Percentiles rank a stretch among this genome's conserved stretches.
Conservation (phyloP, 2,329 filamentous ascomycete genomes). For the Phyllosticta citribraziliensis region DNA sequence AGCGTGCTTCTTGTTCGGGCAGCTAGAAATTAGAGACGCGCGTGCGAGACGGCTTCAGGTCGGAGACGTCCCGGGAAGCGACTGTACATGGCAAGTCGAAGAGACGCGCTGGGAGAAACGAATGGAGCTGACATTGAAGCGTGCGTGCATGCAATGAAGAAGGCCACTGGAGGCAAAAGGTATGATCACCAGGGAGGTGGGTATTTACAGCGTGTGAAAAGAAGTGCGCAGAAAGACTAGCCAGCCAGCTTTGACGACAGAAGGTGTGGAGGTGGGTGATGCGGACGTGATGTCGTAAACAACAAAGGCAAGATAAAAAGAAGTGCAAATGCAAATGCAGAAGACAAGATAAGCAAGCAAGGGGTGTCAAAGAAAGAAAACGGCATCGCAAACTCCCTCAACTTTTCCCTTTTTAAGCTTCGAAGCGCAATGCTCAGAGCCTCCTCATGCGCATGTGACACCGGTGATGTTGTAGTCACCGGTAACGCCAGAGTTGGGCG, state of each 20-base stretch:
- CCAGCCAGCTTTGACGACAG: not conserved
- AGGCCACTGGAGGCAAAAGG: not conserved
- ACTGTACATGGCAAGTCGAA: not conserved
- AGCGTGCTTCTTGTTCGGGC: not conserved
- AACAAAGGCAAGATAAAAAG: not conserved
- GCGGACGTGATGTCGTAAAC: not conserved
- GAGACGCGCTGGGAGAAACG: not conserved
- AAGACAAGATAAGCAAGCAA: not conserved
- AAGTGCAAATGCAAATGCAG: not conserved
- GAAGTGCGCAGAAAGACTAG: not conserved
- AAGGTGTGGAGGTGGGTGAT: not conserved
- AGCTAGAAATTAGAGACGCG: not conserved
- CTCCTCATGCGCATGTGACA: not conserved
- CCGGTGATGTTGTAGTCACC: slow-evolving; percentile 6
- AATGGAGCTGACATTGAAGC: not conserved
- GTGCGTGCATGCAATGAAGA: not conserved
- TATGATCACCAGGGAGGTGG: not conserved
- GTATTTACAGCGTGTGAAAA: not conserved
- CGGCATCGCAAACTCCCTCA: not conserved
- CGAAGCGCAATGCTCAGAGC: not conserved
- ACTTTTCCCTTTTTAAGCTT: not conserved
- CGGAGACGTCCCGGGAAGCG: too few species aligned
- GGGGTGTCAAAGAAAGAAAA: not conserved
- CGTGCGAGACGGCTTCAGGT: not conserved
- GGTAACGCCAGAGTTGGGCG: not conserved